Percentiles rank a stretch among this genome's conserved stretches.
phyloP scores from a whole-genome alignment of 345 rosid genomes.

The Gossypium raimondii region DNA sequence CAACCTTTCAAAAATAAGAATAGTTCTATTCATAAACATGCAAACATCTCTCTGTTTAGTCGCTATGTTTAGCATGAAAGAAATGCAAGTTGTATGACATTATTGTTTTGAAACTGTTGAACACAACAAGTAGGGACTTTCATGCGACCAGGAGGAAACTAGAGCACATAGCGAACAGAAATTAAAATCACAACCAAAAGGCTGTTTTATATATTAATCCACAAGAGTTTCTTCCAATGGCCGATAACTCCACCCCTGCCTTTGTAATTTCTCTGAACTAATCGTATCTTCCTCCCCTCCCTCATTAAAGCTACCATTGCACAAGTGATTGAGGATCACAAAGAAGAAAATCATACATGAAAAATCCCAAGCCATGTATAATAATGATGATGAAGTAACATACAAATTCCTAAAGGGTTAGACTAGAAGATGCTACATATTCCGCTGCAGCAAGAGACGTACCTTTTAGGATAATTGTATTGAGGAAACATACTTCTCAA shows the following conservation, averaged over 20 bases:
- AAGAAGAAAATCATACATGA: background rate
- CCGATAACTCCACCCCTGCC: slow-evolving; percentile 47
- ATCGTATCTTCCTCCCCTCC: slow-evolving; percentile 17
- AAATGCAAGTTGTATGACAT: too few species aligned
- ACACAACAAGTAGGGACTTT: too few species aligned
- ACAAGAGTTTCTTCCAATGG: slow-evolving; percentile 51
- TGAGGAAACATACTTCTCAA: slow-evolving; percentile 44
- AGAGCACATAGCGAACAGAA: too few species aligned
- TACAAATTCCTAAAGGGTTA: background rate
- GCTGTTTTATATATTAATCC: slow-evolving; percentile 18
- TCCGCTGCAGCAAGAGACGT: background rate
- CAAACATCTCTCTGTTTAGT: too few species aligned
- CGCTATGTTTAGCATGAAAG: too few species aligned
- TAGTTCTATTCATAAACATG: too few species aligned
- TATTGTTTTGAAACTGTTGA: too few species aligned
- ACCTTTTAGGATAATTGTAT: slow-evolving; percentile 42
- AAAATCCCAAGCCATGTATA: background rate
- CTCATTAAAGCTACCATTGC: slow-evolving; percentile 32
- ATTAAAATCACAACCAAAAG: too few species aligned
- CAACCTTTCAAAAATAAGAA: too few species aligned
- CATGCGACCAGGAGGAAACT: too few species aligned
- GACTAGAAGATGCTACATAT: background rate
- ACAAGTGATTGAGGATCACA: background rate
- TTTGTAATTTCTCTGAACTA: slow-evolving; percentile 44
- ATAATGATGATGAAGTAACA: too few species aligned